Percentiles rank a stretch among this genome's conserved stretches.
Conservation (phyloP, 2,329 filamentous ascomycete species). For the Biscogniauxia mediterranea region DNA sequence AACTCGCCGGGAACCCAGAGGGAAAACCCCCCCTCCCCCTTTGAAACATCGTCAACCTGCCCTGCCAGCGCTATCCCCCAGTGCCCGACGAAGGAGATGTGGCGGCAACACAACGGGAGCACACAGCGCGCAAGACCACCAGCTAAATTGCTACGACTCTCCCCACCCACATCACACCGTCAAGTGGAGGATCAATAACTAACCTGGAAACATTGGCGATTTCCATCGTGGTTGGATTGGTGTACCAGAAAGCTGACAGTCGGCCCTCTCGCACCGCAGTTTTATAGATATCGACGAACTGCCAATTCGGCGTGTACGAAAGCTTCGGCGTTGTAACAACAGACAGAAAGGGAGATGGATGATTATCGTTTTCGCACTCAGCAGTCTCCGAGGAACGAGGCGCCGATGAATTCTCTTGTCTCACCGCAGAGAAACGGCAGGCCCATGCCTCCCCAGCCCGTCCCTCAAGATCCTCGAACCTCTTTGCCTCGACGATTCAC, state of each 20-base stretch:
- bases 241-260: slow-evolving; percentile 14
- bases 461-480: slow-evolving; percentile 67
- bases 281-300: slow-evolving; percentile 37
- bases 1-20: neutral
- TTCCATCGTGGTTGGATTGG: slow-evolving; percentile 4
- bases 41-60: slow-evolving; percentile 23
- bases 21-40: slow-evolving; percentile 3
- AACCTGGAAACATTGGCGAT: slow-evolving; percentile 7
- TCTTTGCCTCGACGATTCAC: slow-evolving; percentile 90
- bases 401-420: slow-evolving; percentile 70
- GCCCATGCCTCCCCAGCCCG: slow-evolving; percentile 58
- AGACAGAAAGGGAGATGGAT: slow-evolving; percentile 64
- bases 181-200: neutral
- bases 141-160: slow-evolving; percentile 10
- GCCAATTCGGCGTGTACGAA: slow-evolving; percentile 42
- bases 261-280: slow-evolving; percentile 21
- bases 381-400: slow-evolving; percentile 74
- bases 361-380: slow-evolving; percentile 76
- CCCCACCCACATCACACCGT: slow-evolving; percentile 10
- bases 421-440: slow-evolving; percentile 70
- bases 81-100: slow-evolving; percentile 16
- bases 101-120: slow-evolving; percentile 16
- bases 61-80: slow-evolving; percentile 20
- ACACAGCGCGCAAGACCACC: slow-evolving; percentile 16
- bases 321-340: slow-evolving; percentile 37